These are phyloP conservation scores for Coemansia sp. DNA, from an alignment of 192 early-diverging fungal species.

Conservation along the genomic window DNA sequence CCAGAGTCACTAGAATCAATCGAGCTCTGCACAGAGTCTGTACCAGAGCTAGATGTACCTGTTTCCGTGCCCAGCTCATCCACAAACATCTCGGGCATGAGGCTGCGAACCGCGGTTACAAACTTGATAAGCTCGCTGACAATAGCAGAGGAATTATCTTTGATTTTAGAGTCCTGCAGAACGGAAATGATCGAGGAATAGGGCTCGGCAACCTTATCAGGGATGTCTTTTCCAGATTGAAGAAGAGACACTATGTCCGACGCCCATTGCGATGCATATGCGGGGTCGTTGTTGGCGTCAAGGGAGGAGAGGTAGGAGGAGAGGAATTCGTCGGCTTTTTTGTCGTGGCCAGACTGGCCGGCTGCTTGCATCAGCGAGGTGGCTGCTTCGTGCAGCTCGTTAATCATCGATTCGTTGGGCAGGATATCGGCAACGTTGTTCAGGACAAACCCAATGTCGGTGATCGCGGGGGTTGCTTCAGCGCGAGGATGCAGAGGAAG, in stretches of 20 bases:
- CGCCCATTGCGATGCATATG: background rate
- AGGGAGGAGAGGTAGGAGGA: background rate
- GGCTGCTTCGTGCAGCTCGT: background rate
- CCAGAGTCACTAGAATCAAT: no score
- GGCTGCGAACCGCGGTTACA: background rate
- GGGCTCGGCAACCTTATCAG: slow-evolving; percentile 2
- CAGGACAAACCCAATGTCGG: background rate
- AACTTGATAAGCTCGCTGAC: background rate
- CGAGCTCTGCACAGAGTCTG: no score
- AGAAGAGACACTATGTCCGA: background rate
- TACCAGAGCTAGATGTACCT: no score
- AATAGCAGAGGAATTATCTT: background rate
- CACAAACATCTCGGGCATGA: slow-evolving; percentile 5
- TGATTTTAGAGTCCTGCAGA: background rate
- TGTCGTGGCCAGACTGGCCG: background rate
- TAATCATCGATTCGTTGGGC: background rate
- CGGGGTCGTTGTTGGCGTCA: slow-evolving; percentile 5
- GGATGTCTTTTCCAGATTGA: background rate
- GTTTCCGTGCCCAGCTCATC: background rate
- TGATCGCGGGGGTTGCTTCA: background rate
- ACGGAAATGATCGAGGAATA: background rate
- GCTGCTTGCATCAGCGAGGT: background rate
- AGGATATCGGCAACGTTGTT: slow-evolving; percentile 7
- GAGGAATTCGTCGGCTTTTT: background rate
- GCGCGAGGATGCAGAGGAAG: background rate